phyloP scores from a whole-genome alignment of 225 moss, liverwort and hornwort genomes.

The Rhytidiadelphus loreus region DNA sequence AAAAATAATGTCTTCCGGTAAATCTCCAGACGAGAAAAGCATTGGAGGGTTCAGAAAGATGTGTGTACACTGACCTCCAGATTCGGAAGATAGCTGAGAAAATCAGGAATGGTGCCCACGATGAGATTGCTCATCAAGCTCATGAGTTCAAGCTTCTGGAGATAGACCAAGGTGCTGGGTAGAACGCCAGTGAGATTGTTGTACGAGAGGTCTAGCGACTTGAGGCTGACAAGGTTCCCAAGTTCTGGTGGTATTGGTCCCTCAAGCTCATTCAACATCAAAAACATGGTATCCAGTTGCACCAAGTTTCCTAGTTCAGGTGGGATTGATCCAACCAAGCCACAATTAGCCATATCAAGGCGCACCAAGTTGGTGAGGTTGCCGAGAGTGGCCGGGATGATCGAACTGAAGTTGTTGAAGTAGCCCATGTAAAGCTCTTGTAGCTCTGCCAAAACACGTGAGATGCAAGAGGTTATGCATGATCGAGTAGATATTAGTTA shows the following conservation, averaged over 20 bases:
- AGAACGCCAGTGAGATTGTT: conserved; percentile 47
- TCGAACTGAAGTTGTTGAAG: conserved; percentile 51
- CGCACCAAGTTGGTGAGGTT: conserved; percentile 48
- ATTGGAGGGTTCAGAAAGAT: neutral
- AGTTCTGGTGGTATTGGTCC: conserved; percentile 54
- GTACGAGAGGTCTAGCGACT: conserved; percentile 65
- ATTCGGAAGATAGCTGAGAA: conserved; percentile 47
- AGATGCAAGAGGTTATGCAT: neutral
- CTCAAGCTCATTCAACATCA: conserved; percentile 48
- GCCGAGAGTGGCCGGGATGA: conserved; percentile 61
- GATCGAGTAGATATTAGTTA: neutral
- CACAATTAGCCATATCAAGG: conserved; percentile 60
- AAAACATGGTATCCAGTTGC: conserved; percentile 52
- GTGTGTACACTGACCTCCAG: conserved; percentile 26
- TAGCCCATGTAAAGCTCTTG: conserved; percentile 74
- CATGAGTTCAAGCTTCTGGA: conserved; percentile 57
- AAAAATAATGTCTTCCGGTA: neutral
- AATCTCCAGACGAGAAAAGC: neutral
- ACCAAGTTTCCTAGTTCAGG: conserved; percentile 44
- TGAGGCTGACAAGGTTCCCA: conserved; percentile 42
- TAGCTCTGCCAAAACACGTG: conserved; percentile 16
- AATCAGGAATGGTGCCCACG: conserved; percentile 49
- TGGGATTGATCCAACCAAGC: conserved; percentile 57
- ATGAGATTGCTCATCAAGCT: conserved; percentile 56
- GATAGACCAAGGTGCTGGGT: conserved; percentile 24